Conservation (phyloP, 768 basidiomycete genomes). For the Russula earlei region DNA sequence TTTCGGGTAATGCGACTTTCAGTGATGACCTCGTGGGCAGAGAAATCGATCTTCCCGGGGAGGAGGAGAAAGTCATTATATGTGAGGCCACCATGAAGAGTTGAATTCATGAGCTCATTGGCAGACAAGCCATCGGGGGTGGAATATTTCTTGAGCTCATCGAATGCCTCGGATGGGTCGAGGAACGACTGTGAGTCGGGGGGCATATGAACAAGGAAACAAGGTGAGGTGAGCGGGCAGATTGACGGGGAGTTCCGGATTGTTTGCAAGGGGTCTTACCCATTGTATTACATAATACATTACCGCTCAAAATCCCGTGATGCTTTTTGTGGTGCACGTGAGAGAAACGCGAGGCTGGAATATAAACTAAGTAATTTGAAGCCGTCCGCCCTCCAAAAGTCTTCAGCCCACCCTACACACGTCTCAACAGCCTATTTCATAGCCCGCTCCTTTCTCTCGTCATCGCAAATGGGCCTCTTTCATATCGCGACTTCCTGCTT, state of each 20-base stretch:
- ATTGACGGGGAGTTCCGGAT: too few relatives aligned
- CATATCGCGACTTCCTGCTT: slow-evolving; percentile 11
- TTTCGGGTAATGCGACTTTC: slow-evolving; percentile 88
- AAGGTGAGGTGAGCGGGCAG: not conserved
- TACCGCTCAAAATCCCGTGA: too few relatives aligned
- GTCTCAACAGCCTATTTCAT: slow-evolving; percentile 8
- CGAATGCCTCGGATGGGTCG: slow-evolving; percentile 48
- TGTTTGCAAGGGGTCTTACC: too few relatives aligned
- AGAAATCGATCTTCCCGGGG: slow-evolving; percentile 93
- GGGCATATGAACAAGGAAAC: not conserved
- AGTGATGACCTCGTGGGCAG: slow-evolving; percentile 66
- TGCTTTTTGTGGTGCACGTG: not conserved
- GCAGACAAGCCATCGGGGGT: slow-evolving; percentile 77
- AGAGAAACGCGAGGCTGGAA: not conserved
- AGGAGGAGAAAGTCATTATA: slow-evolving; percentile 96
- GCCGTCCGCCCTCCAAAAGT: not conserved
- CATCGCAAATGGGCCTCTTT: slow-evolving; percentile 11
- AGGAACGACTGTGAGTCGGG: not conserved
- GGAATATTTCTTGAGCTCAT: slow-evolving; percentile 62
- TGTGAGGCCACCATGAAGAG: slow-evolving; percentile 81
- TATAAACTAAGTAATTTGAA: too few relatives aligned
- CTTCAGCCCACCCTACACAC: not conserved
- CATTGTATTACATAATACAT: too few relatives aligned
- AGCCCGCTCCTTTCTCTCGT: not conserved
- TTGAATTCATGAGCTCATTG: slow-evolving; percentile 80